Base-by-base conservation (phyloP, 1,139 yeast species). In the Hyphopichia buzzinii region DNA sequence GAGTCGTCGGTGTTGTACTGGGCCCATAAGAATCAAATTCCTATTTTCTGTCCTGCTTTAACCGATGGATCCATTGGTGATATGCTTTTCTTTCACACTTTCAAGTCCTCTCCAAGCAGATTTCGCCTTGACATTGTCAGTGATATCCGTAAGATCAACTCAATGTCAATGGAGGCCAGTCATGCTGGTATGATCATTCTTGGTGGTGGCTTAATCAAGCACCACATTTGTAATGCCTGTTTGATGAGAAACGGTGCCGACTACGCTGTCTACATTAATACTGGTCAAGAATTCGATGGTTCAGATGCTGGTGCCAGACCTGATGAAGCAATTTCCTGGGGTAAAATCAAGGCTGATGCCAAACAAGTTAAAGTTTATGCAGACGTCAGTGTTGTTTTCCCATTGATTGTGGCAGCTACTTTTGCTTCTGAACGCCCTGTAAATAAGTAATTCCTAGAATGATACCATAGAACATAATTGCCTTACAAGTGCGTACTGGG, bases 261-360 rank as follows among this genome's bases (percentile, higher is more conserved):
- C 59, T 88, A 82, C 56, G 97, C 98, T 3, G 97, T 92, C 14
- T 92, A 79, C 63, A 90, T 92, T 59, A 94, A 94, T 64, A 92
- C 99, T 11, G 98, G 97, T 29, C 98, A 92, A 66, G 99, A 92
- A 60, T 94, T 89, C 55, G 99, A 92, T 56, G 98, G 98, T 35
- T 87, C 96, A 12, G 99, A 92, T 61, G 97, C 98, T 13, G 99
- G 99, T 46, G 99, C 99, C 5, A 79, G 98, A 57, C 97, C 98
- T 1, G 98, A 94, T 59, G 99, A 92, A 66, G 98, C 98, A 19
- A 84, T 92, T 37, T 85, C 96, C 32, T 92, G 99, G 99, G 99
- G 99, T 44, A 92, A 92, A 64, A 92, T 92, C 62, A 88, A 88
- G 65, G 84, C 96, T 4, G 96, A 89, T 31, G 99, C 98, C 24